Evolutionary conservation across 2,329 filamentous ascomycete genomes (phyloP).

Genomic region (Fusarium drepaniforme): DNA sequence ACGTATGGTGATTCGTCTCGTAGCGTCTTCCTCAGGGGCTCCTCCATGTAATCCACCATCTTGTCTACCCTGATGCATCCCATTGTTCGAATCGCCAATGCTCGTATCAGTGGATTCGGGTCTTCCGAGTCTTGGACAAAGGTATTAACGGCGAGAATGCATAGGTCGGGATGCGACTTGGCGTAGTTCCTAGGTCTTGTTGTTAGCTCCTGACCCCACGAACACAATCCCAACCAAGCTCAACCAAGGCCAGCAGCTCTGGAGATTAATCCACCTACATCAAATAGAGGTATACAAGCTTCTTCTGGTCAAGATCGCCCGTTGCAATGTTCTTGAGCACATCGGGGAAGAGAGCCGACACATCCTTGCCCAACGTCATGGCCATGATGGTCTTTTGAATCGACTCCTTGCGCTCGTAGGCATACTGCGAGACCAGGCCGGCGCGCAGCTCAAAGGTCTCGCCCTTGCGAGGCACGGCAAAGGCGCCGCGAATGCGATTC

Average conservation of each 20-base stretch:
- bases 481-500: slow-evolving; percentile 94
- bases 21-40: slow-evolving; percentile 93
- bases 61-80: slow-evolving; percentile 98
- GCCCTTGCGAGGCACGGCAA: slow-evolving; percentile 92
- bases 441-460: slow-evolving; percentile 98
- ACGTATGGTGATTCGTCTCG: slow-evolving; percentile 98
- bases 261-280: slow-evolving; percentile 74
- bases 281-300: slow-evolving; percentile 97
- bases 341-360: slow-evolving; percentile 96
- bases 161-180: slow-evolving; percentile 98
- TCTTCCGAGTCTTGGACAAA: slow-evolving; percentile 99
- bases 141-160: slow-evolving; percentile 98
- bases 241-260: not conserved
- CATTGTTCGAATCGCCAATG: slow-evolving; percentile 97
- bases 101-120: slow-evolving; percentile 94
- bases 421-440: slow-evolving; percentile 97
- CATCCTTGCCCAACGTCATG: slow-evolving; percentile 99
- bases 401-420: slow-evolving; percentile 97
- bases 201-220: slow-evolving; percentile 26
- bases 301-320: slow-evolving; percentile 95
- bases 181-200: slow-evolving; percentile 86
- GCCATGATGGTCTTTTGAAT: slow-evolving; percentile 99
- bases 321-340: slow-evolving; percentile 99
- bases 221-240: slow-evolving; percentile 10
- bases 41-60: slow-evolving; percentile 99